phyloP scores from a whole-genome alignment of 768 basidiomycete genomes.

The Cystofilobasidium ferigula region DNA sequence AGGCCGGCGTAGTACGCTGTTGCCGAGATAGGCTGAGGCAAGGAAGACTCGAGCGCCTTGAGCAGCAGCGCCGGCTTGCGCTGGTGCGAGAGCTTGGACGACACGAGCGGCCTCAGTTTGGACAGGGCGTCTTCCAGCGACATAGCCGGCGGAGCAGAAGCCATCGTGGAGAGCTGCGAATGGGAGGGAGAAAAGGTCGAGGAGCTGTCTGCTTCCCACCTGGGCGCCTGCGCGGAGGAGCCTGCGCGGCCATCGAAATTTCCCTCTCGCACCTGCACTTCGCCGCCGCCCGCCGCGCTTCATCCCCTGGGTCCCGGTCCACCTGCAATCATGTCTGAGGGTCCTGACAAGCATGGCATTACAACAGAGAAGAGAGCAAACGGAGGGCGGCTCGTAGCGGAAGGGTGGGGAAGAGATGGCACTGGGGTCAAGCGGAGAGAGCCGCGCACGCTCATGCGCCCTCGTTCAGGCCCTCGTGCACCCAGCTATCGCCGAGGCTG shows the following conservation, averaged over 20 bases:
- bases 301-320: too few species aligned
- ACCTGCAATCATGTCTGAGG: too few species aligned
- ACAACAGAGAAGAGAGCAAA: neutral
- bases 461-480: neutral
- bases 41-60: slow-evolving; percentile 61
- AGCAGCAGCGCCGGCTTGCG: slow-evolving; percentile 78
- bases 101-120: slow-evolving; percentile 77
- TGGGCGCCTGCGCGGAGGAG: too few species aligned
- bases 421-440: too few species aligned
- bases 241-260: too few species aligned
- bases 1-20: slow-evolving; percentile 89
- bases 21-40: slow-evolving; percentile 44
- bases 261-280: too few species aligned
- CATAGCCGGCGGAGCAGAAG: slow-evolving; percentile 8
- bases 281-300: too few species aligned
- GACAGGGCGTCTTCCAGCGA: slow-evolving; percentile 42
- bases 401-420: neutral
- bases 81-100: slow-evolving; percentile 72
- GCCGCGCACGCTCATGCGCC: neutral
- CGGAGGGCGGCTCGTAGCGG: neutral
- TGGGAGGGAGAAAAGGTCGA: neutral
- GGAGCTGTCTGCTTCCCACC: neutral
- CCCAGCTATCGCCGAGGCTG: slow-evolving; percentile 4
- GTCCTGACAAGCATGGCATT: too few species aligned
- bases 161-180: neutral